Evolutionary conservation across 768 basidiomycete species (phyloP), one percentile per base, ranked within the genome.

Genomic region (Termitomyces sp.): DNA sequence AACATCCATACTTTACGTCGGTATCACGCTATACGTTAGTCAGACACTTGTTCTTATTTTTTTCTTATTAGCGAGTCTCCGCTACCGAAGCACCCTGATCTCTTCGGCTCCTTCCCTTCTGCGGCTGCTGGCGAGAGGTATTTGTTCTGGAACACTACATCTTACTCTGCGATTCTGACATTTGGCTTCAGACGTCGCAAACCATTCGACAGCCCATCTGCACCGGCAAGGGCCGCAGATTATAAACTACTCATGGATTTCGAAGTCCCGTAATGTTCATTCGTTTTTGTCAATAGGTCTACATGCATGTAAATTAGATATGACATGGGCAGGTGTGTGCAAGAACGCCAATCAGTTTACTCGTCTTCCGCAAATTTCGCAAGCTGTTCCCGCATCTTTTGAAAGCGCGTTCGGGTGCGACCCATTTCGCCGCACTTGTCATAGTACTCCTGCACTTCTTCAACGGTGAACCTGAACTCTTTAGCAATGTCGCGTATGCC

Each of bases 71-170:
- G 94, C 5, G 97, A 98, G 73, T 88, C 93, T 0, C 97, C 97
- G 0, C 73, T 92, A 38, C 97, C 97, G 0, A 98, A 99, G 68
- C 95, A 98, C 69, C 92, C 94, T 16, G 94, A 96, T 67, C 75
- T 98, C 58, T 98, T 99, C 73, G 84, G 90, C 1, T 95, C 93
- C 2, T 99, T 98, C 71, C 97, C 97, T 32, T 95, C 92, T 38
- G 85, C 90, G 26, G 97, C 97, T 24, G 96, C 95, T 18, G 97
- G 97, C 38, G 97, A 99, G 76, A 93, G 88, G 92, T 94, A 64
- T 54, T 85, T 76, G 11, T n/a, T 18, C 20, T 32, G 52, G 33
- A 30, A 28, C 55, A 14, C 33, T 28, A 30, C 40, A 32, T n/a
- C n/a, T 41, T 40, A 61, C 2, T 13, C 8, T 54, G 20, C 30